Evolutionary conservation across 306 rosid species (phyloP), one percentile per base, ranked within the genome.

Genomic region (Lablab purpureus): DNA sequence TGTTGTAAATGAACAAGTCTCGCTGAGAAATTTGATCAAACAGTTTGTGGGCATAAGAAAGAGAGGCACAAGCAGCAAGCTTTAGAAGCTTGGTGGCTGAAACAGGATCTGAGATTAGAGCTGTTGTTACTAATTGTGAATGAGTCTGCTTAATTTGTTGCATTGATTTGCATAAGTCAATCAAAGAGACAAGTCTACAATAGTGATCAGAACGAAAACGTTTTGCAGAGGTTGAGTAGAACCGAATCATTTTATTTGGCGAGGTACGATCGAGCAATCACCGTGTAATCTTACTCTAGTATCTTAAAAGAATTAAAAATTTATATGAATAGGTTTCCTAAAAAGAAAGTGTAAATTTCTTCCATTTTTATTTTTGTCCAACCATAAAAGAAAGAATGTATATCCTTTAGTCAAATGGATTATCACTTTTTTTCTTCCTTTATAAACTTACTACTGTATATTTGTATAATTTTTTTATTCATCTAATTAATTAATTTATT

Each of bases 21-120:
- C 88, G 92, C 36, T 81, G 77, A 23, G 88, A 83, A 84, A 86
- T 84, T 80, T 81, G 85, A 76, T 86, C 87, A 60, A 90, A 90
- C 89, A 90, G 81, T 67, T 64, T 52, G 63, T 84, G 88, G 58
- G 89, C 92, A 79, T 90, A 90, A 36, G 60, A 34, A 40, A 87
- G 47, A 7, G 89, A 88, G 34, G 52, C 84, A 19, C 52, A 21
- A 34, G 80, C 21, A 3, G 89, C 78, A 10, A 49, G 54, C 58
- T 85, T 87, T 14, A 85, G 84, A 63, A 90, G 80, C 67, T 83
- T 87, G 60, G 60, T 83, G 28, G 89, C 80, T 73, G 80, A 80
- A 49, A 87, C 65, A 50, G 76, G 78, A 51, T 81, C 87, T 65
- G 83, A 59, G 79, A 85, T 63, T 67, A 81, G 78, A 43, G 86